Evolutionary conservation across 2,329 filamentous ascomycete genomes (phyloP), one percentile per base, ranked within the genome.

Genomic region (Calonectria honghensis): DNA sequence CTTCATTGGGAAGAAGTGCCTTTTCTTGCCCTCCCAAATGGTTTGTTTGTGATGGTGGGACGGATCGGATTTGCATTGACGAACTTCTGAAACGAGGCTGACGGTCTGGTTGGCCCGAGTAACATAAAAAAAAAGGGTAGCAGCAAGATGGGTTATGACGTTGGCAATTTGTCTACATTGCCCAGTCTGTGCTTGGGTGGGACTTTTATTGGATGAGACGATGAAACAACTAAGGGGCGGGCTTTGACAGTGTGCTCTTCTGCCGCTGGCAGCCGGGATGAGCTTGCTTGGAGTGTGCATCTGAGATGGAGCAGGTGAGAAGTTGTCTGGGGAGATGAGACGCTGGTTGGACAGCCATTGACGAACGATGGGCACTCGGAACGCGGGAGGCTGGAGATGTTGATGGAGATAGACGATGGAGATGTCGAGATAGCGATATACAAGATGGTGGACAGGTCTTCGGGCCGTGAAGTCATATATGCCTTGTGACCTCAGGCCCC

Each of bases 401-500:
- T 52, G 68, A 64, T 54, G 50, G 57, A 31, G 24, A 37, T 13
- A 29, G 29, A 39, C n/a, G 32, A 67, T 31, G 18, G 45, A 54
- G 35, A 54, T 24, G 24, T 41, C 27, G 61, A 65, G 39, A 48
- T 48, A 65, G 61, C 29, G 61, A 45, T 65, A 45, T 35, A 7
- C 57, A 16, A 16, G 31, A n/a, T 54, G 51, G 27, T 61, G 32
- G 57, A 65, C 16, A 27, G 20, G 16, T 48, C 27, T 32, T 11
- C n/a, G 24, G 57, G 29, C 31, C 54, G 64, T 51, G 41, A 59
- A 65, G 57, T 45, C 37, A 68, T 45, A 20, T 11, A 10, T 11
- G 65, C 50, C 70, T 65, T 45, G 65, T 69, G 71, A 68, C 52
- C 32, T 50, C 10, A 31, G n/a, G 20, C 54, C 32, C 65, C 71